Conservation (phyloP, 306 rosid genomes). For the Dryas drummondii region DNA sequence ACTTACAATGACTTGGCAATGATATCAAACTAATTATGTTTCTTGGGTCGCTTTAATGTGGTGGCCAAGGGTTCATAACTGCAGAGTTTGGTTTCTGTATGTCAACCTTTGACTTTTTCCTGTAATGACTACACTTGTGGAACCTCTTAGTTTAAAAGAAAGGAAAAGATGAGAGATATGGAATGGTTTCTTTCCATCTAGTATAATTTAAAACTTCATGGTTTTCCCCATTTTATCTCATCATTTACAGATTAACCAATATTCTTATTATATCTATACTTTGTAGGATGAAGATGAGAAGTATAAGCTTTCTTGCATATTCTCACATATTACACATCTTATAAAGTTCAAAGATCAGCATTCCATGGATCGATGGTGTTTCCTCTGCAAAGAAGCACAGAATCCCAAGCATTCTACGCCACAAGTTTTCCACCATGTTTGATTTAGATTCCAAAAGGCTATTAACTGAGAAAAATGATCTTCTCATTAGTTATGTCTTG, state of each 20-base stretch:
- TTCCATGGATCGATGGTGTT: conserved; percentile 45
- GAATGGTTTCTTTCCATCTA: background rate
- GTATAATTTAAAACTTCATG: background rate
- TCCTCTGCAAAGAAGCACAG: conserved; percentile 52
- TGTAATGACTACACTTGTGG: background rate
- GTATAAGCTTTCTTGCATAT: conserved; percentile 52
- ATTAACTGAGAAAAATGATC: conserved; percentile 51
- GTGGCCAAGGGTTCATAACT: background rate
- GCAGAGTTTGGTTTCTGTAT: background rate
- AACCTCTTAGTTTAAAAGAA: background rate
- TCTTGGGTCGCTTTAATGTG: background rate
- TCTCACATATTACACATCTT: conserved; percentile 75
- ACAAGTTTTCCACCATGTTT: conserved; percentile 59
- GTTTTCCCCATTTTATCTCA: background rate
- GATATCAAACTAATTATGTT: background rate
- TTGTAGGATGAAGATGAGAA: conserved; percentile 75
- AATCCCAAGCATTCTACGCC: conserved; percentile 53
- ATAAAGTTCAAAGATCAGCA: conserved; percentile 71
- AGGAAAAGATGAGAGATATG: too few species aligned
- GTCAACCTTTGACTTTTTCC: background rate
- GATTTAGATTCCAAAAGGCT: conserved; percentile 41
- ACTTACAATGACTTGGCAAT: too few species aligned
- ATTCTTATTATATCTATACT: conserved; percentile 1
- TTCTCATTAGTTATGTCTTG: conserved; percentile 63
- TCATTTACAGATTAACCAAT: background rate